Base-by-base conservation (phyloP, 1,139 yeast species). In the Scheffersomyces parashehatae region DNA sequence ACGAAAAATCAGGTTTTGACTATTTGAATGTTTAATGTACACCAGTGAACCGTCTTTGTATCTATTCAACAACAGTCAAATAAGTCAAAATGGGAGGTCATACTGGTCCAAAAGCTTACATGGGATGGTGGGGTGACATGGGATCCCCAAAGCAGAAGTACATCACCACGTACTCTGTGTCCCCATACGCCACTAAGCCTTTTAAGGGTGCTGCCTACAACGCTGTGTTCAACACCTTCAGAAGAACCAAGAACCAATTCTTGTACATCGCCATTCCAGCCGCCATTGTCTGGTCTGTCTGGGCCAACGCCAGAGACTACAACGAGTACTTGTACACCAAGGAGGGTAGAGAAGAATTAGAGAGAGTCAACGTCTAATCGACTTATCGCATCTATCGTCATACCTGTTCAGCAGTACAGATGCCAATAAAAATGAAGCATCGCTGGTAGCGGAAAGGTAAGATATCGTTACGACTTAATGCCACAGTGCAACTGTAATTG, bases 61-160 rank as follows among this genome's bases (percentile, higher is more conserved):
- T 20, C 26, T 20, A 20, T 20, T 36, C 16, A 35, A 29, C 35
- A 37, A 29, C 42, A 33, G 29, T 39, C 31, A 29, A 29, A 44
- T 37, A 42, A 29, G 39, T 34, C 49, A 56, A 36, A 59, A 83
- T 83, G 89, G 86, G 87, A 65, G 85, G 85, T 71, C 26, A 20
- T 20, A 82, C 83, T 67, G 82, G 82, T 60, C 85, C 86, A 64
- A 82, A 81, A 62, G 67, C 91, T 62, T 90, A 87, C 65, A 83
- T 88, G 91, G 98, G 98, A 62, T 90, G 97, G 97, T 90, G 98
- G 98, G 97, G 97, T 65, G 68, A 76, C 74, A 68, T 82, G 59
- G 90, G 95, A 52, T 79, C 88, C 69, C 95, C 95, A 65, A 81
- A 81, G 65, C 98, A 91, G 77, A 90, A 88, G 73, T 85, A 88